These are phyloP conservation scores for Suillus variegatus DNA, from an alignment of 768 basidiomycete genomes.

Conservation along the genomic window DNA sequence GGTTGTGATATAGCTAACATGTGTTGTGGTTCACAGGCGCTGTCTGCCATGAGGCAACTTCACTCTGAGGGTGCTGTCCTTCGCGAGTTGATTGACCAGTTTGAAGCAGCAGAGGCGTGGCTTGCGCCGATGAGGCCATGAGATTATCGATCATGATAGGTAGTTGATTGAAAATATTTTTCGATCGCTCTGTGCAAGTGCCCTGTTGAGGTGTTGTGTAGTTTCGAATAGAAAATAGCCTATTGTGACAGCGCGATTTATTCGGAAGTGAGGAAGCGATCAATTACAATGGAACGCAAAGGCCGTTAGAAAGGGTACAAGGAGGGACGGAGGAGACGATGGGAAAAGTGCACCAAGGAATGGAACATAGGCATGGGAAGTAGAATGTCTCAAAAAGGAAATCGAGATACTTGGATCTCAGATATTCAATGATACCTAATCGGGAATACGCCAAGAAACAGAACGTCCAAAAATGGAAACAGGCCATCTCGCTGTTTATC, in stretches of 20 bases:
- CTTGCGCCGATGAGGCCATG: constrained; percentile 88
- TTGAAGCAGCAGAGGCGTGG: constrained; percentile 95
- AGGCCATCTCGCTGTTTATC: constrained; percentile 24
- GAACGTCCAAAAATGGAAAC: constrained; percentile 11
- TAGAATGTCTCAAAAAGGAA: not conserved
- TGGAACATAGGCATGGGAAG: constrained; percentile 15
- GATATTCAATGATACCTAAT: constrained; percentile 9
- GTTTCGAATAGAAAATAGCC: constrained; percentile 4
- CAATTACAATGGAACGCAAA: constrained; percentile 2
- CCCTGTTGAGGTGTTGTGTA: no score
- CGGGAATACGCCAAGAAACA: constrained; percentile 3
- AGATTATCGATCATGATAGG: constrained; percentile 23
- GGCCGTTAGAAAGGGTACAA: constrained; percentile 11
- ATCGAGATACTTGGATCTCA: constrained; percentile 7
- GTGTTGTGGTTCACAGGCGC: constrained; percentile 50
- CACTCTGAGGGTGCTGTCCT: constrained; percentile 80
- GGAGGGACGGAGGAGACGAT: constrained; percentile 19
- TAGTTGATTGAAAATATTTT: constrained; percentile 9
- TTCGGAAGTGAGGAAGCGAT: constrained; percentile 12
- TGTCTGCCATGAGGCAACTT: constrained; percentile 88
- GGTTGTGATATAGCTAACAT: constrained; percentile 26
- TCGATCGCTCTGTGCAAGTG: not conserved
- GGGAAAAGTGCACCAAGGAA: constrained; percentile 20
- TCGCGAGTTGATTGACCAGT: constrained; percentile 90
- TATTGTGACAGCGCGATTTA: constrained; percentile 6